phyloP scores from a whole-genome alignment of 2,329 filamentous ascomycete species.

The Dactylellina sp. region DNA sequence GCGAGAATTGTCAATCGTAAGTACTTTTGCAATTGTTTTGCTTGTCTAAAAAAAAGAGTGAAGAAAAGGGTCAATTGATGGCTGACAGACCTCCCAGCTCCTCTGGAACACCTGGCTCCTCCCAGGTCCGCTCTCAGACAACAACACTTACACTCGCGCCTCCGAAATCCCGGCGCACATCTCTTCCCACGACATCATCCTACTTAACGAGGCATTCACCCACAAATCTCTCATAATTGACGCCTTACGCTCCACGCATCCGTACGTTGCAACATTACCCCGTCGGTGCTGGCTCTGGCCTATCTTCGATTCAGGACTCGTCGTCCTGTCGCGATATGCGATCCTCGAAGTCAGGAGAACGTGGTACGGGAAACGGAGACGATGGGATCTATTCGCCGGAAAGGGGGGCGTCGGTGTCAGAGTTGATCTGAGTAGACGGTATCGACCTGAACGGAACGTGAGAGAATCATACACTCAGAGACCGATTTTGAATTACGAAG shows the following conservation, averaged over 20 bases:
- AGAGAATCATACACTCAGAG: slow-evolving; percentile 16
- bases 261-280: slow-evolving; percentile 49
- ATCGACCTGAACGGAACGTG: slow-evolving; percentile 24
- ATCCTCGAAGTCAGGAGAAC: slow-evolving; percentile 47
- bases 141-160: slow-evolving; percentile 45
- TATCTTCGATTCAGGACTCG: slow-evolving; percentile 48
- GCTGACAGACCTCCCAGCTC: slow-evolving; percentile 12
- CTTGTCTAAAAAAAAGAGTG: too few relatives aligned
- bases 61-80: too few relatives aligned
- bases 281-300: slow-evolving; percentile 54
- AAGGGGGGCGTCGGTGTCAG: slow-evolving; percentile 43
- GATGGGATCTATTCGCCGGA: slow-evolving; percentile 51
- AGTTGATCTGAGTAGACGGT: slow-evolving; percentile 43
- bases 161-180: slow-evolving; percentile 43
- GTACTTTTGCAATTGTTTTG: slow-evolving; percentile 7
- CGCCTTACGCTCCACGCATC: slow-evolving; percentile 35
- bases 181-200: slow-evolving; percentile 46
- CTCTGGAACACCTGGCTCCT: slow-evolving; percentile 54
- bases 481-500: slow-evolving; percentile 25
- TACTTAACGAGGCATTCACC: slow-evolving; percentile 48
- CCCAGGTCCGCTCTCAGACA: slow-evolving; percentile 45
- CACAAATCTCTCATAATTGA: slow-evolving; percentile 50
- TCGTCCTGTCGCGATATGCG: slow-evolving; percentile 47
- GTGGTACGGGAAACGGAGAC: slow-evolving; percentile 39
- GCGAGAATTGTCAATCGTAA: slow-evolving; percentile 53